Conservation (phyloP, 1,284 basidiomycete genomes). For the Afroboletus lepidellus region DNA sequence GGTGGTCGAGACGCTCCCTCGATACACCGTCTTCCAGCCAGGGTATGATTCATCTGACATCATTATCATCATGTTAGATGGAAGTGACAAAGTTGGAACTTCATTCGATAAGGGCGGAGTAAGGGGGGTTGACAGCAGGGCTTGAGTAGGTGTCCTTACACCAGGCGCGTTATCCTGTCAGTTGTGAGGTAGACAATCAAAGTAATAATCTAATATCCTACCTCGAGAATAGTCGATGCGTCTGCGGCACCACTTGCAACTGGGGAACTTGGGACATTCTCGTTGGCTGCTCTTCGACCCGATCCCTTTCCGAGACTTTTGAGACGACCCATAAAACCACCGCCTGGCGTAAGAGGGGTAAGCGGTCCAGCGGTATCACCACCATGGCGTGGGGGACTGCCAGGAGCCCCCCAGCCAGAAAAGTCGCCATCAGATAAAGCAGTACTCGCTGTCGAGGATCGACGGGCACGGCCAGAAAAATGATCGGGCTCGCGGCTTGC, state of each 20-base stretch:
- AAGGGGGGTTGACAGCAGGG: conserved; percentile 66
- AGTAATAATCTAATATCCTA: conserved; percentile 9
- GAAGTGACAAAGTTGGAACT: conserved; percentile 66
- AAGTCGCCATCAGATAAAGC: conserved; percentile 51
- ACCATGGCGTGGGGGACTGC: conserved; percentile 31
- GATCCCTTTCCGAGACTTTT: conserved; percentile 66
- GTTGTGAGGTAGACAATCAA: conserved; percentile 1
- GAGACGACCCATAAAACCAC: conserved; percentile 74
- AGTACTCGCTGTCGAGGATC: conserved; percentile 42
- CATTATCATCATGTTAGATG: conserved; percentile 65
- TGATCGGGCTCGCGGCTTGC: conserved; percentile 46
- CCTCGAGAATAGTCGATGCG: conserved; percentile 23
- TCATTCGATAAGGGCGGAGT: conserved; percentile 72
- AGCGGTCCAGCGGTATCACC: conserved; percentile 35
- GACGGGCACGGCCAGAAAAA: conserved; percentile 46
- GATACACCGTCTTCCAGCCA: conserved; percentile 78
- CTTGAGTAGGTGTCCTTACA: conserved; percentile 57
- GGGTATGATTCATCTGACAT: conserved; percentile 84
- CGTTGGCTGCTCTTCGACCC: conserved; percentile 29
- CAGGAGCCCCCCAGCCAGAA: conserved; percentile 48
- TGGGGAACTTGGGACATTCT: conserved; percentile 30
- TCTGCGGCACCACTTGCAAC: conserved; percentile 19
- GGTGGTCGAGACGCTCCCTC: conserved; percentile 66
- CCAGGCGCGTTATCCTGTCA: conserved; percentile 24
- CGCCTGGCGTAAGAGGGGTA: conserved; percentile 53